A percentile compares a stretch with the other conserved stretches of the same genome.
These are phyloP conservation scores for Fusarium sp. DNA, from an alignment of 2,329 filamentous ascomycete species.

Conservation along the genomic window DNA sequence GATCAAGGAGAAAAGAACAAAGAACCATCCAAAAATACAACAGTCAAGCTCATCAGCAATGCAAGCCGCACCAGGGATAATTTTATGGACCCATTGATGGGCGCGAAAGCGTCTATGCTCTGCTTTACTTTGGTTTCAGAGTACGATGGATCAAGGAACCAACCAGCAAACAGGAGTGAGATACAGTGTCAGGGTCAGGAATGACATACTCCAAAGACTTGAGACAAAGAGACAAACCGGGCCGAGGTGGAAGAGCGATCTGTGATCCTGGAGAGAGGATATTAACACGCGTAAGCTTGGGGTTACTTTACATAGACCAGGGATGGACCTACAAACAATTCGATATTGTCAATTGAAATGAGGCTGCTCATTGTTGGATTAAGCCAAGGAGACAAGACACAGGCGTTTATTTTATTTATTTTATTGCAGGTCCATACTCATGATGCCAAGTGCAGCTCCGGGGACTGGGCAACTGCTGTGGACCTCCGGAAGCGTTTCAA, in stretches of 20 bases:
- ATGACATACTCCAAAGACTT: constrained; percentile 22
- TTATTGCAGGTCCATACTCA: constrained; percentile 17
- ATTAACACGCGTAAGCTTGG: constrained; percentile 38
- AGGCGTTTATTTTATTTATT: constrained; percentile 16
- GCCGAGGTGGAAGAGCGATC: constrained; percentile 26
- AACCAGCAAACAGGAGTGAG: constrained; percentile 38
- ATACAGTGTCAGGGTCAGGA: constrained; percentile 34
- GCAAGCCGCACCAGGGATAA: constrained; percentile 20
- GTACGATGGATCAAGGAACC: constrained; percentile 23
- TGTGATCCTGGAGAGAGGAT: constrained; percentile 11
- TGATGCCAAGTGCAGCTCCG: constrained; percentile 20
- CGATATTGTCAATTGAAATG: constrained; percentile 2
- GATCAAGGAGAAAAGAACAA: constrained; percentile 24
- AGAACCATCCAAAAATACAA: constrained; percentile 24
- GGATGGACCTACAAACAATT: background rate
- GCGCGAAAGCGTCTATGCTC: constrained; percentile 35
- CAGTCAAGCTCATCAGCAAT: constrained; percentile 26
- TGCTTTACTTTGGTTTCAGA: constrained; percentile 37
- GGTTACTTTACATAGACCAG: background rate
- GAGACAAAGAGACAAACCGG: constrained; percentile 33
- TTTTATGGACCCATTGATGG: constrained; percentile 28
- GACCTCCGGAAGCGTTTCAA: constrained; percentile 30
- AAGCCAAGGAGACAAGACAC: constrained; percentile 27
- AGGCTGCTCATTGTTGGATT: background rate
- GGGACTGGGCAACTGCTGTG: background rate